Base-by-base conservation (phyloP, 768 basidiomycete species). In the Boletus reticuloceps region DNA sequence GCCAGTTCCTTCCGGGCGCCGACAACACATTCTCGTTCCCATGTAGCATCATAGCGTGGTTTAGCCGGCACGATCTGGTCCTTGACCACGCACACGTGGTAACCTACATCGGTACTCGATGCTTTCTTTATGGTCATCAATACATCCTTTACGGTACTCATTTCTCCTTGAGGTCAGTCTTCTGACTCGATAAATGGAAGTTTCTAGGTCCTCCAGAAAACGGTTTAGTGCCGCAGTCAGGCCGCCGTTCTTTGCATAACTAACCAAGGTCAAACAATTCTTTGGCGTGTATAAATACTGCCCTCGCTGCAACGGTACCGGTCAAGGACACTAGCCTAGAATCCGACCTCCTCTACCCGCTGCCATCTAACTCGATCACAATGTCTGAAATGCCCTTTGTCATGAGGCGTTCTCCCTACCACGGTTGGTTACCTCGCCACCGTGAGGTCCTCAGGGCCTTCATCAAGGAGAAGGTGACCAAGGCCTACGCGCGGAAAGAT, bases 381-480 rank as follows among this genome's bases (percentile, higher is more conserved):
- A 41, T 36, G 32, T 32, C 40, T 50, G 16, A 47, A 22, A 37
- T 29, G 25, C 44, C 39, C 5, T n/a, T 14, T 11, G 17, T 10
- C 11, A n/a, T 32, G 20, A 40, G 34, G 25, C 48, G 39, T 50
- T 50, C 47, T 42, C 32, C 1, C 20, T 58, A 54, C 17, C 44
- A 54, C 6, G 56, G 56, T 22, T 54, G 48, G 48, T 5, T 53
- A 6, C 51, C 51, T 8, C 43, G n/a, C 31, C 1, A 45, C 39
- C 47, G 16, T 0, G 52, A 50, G 25, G 44, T 58, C 20, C 47
- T 41, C 39, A 34, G 12, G 20, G 25, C 32, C 19, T 58, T 58
- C 27, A 16, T 50, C 44, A 46, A 32, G 10, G 1, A 25, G n/a
- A 40, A 47, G 14, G 40, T 52, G 16, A 5, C 34, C 22, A 34